phyloP scores from a whole-genome alignment of 805 yeast genomes.

The Starmerella riodocensis region DNA sequence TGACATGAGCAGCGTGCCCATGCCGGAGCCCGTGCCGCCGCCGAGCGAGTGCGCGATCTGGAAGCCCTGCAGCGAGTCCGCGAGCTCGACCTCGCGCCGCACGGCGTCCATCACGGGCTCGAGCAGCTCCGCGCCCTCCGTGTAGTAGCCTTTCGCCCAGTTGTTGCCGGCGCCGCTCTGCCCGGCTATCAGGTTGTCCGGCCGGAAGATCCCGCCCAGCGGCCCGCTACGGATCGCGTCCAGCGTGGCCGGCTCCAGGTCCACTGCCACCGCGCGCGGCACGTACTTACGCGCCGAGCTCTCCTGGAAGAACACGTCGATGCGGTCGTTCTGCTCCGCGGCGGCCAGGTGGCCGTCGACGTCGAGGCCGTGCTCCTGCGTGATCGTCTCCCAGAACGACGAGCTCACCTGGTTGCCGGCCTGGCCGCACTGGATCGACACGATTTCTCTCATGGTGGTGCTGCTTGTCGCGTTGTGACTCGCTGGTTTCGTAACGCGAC shows the following conservation, averaged over 20 bases:
- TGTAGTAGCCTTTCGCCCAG: conserved; percentile 96
- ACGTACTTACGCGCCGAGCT: conserved; percentile 80
- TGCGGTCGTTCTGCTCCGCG: conserved; percentile 32
- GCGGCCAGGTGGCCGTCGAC: conserved; percentile 24
- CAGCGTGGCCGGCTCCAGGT: conserved; percentile 88
- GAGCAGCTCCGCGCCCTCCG: conserved; percentile 92
- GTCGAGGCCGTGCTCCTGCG: conserved; percentile 29
- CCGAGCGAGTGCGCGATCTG: conserved; percentile 75
- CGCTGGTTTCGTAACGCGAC: too few species aligned
- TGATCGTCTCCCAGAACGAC: conserved; percentile 31
- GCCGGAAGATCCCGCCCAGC: conserved; percentile 77
- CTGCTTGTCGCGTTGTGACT: too few species aligned
- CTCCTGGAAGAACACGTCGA: conserved; percentile 70
- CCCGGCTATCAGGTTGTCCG: conserved; percentile 81
- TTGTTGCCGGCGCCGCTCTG: conserved; percentile 92
- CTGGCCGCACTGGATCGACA: conserved; percentile 34
- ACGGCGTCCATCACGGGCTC: conserved; percentile 85
- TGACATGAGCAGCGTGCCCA: conserved; percentile 82
- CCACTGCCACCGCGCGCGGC: conserved; percentile 88
- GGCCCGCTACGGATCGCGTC: conserved; percentile 69
- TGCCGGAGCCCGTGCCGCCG: conserved; percentile 96
- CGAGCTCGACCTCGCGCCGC: conserved; percentile 87
- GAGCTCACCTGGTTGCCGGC: conserved; percentile 34
- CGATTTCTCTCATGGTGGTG: conserved; percentile 37
- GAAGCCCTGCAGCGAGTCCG: conserved; percentile 91